phyloP scores from a whole-genome alignment of 1,139 yeast genomes.

The Cylindricascospora bacillispora region DNA sequence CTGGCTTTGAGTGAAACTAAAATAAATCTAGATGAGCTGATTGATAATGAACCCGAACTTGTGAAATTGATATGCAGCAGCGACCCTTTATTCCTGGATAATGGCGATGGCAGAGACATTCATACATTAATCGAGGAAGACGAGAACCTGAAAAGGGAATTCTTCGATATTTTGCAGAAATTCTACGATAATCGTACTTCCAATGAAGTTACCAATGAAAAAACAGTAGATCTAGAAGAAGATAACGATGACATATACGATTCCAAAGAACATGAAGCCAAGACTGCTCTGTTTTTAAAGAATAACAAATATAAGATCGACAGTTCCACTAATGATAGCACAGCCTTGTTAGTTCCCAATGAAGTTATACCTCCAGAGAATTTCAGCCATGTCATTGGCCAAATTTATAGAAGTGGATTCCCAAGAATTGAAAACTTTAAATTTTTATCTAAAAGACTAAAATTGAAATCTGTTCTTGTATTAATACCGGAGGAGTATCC shows the following conservation, averaged over 20 bases:
- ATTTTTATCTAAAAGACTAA: slow-evolving; percentile 44
- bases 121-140: slow-evolving; percentile 4
- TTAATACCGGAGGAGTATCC: slow-evolving; percentile 91
- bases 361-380: slow-evolving; percentile 69
- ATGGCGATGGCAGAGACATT: slow-evolving; percentile 3
- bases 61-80: slow-evolving; percentile 2
- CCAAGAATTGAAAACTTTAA: slow-evolving; percentile 75
- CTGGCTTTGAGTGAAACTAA: too few relatives aligned
- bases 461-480: slow-evolving; percentile 64
- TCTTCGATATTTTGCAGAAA: slow-evolving; percentile 2
- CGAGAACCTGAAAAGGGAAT: slow-evolving; percentile 2
- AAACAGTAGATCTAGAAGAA: slow-evolving; percentile 10
- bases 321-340: slow-evolving; percentile 1
- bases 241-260: slow-evolving; percentile 21
- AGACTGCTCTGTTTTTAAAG: slow-evolving; percentile 4
- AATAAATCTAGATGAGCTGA: slow-evolving; percentile 3
- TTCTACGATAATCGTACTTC: slow-evolving; percentile 1
- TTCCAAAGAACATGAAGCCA: slow-evolving; percentile 15
- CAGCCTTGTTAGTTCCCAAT: too few relatives aligned
- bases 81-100: slow-evolving; percentile 3
- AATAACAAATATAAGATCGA: neutral
- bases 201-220: neutral
- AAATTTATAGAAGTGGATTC: slow-evolving; percentile 77
- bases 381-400: slow-evolving; percentile 71
- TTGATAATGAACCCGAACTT: slow-evolving; percentile 4